phyloP scores from a whole-genome alignment of 148 eudicot species.

The Amaranthus hypochondriacus region DNA sequence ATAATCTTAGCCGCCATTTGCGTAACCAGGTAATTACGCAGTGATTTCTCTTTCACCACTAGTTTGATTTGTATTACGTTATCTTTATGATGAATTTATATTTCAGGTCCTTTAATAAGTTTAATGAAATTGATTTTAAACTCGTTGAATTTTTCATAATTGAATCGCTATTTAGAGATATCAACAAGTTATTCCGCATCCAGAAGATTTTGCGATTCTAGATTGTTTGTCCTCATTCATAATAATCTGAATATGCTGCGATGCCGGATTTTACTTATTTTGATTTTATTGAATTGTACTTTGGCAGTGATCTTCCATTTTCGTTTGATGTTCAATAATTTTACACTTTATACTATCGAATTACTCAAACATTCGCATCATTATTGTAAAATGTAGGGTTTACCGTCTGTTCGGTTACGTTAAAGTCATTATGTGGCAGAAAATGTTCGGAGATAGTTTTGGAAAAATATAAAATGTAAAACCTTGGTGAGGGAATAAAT shows the following conservation, averaged over 20 bases:
- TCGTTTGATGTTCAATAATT: background rate
- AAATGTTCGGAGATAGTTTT: background rate
- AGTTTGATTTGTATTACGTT: background rate
- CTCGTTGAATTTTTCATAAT: background rate
- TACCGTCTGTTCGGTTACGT: background rate
- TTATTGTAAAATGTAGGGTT: slow-evolving; percentile 6
- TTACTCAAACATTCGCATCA: background rate
- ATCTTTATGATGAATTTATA: background rate
- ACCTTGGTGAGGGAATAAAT: too few relatives aligned
- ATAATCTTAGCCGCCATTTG: slow-evolving; percentile 7
- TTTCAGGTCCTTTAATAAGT: background rate
- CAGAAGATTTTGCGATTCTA: slow-evolving; percentile 10
- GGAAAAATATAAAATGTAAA: too few relatives aligned
- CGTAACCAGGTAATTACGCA: slow-evolving; percentile 16
- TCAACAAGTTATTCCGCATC: background rate
- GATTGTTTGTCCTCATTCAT: too few relatives aligned
- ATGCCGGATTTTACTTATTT: background rate
- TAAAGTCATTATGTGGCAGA: background rate
- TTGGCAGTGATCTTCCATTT: background rate
- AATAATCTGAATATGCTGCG: background rate
- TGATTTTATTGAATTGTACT: background rate
- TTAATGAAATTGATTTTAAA: background rate
- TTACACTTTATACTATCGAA: background rate
- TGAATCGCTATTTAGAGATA: background rate
- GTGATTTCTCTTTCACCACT: background rate